Base-by-base conservation (phyloP, 257 asterid genomes). In the Primulina eburnea region DNA sequence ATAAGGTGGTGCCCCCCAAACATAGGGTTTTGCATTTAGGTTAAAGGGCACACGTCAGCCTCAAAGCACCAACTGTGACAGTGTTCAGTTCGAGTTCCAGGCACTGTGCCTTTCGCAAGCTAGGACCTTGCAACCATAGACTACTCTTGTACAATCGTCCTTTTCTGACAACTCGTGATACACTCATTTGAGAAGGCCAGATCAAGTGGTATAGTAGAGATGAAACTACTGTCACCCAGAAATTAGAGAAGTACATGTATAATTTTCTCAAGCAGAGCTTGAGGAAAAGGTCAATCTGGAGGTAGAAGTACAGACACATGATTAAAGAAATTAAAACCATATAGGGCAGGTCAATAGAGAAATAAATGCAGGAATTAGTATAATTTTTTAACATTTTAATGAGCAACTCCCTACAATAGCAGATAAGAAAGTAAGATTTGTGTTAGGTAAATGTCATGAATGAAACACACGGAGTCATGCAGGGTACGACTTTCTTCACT, bases 331-430 rank as follows among this genome's bases (percentile, higher is more conserved):
- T 1, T 50, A 16, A 50, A 16, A 50, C 20, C 56, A 50, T 50
- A 16, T 16, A 14, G 53, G 20, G 16, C 8, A 14, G 38, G 52
- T 52, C 70, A 64, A 62, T 14, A 60, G 47, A 59, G 47, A n/a
- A 76, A 69, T 43, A 72, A 71, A 33, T 75, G 55, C 64, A 76
- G 43, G 55, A 80, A 58, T 34, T 30, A 52, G 35, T n/a, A 53
- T 47, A 28, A 21, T 71, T 52, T 71, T 52, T 40, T 28, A 61
- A 73, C 43, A 24, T 24, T 24, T 0, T 24, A 24, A 24, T 24
- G 26, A 24, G 26, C 26, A 24, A 24, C 26, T 24, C 26, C 26
- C 26, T 24, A 24, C 26, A 24, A 24, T 24, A 24, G 26, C 26
- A 24, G 1, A 52, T n/a, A 0, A 24, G 28, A n/a, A 33, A 50